Percentiles rank a stretch among this genome's conserved stretches.
These are phyloP conservation scores for Podosphaera aphanis DNA, from an alignment of 2,329 filamentous ascomycete genomes.

Conservation along the genomic window DNA sequence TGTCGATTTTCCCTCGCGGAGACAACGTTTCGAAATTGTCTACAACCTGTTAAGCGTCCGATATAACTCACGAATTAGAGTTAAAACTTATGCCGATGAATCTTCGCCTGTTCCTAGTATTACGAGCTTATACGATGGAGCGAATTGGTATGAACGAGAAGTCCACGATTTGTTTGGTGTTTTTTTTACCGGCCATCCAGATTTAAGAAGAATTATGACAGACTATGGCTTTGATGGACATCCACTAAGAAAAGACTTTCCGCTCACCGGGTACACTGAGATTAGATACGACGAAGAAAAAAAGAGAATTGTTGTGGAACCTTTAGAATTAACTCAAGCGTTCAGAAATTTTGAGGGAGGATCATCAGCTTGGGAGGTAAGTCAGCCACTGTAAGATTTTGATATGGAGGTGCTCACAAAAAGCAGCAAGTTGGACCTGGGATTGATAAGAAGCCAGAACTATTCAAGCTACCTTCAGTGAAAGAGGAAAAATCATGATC, in stretches of 20 bases:
- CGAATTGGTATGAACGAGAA: constrained; percentile 97
- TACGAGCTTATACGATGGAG: constrained; percentile 69
- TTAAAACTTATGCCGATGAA: constrained; percentile 98
- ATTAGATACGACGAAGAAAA: constrained; percentile 97
- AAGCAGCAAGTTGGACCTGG: constrained; percentile 48
- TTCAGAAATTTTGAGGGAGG: constrained; percentile 97
- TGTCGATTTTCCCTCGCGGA: constrained; percentile 84
- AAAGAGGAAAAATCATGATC: constrained; percentile 25
- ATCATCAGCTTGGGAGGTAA: constrained; percentile 45
- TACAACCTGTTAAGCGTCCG: constrained; percentile 93
- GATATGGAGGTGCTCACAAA: constrained; percentile 6
- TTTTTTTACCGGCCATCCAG: constrained; percentile 87
- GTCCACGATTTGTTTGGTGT: constrained; percentile 95
- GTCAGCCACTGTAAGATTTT: constrained; percentile 14
- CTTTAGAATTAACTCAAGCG: constrained; percentile 88
- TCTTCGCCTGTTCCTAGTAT: constrained; percentile 79
- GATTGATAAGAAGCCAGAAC: constrained; percentile 56
- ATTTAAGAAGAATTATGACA: constrained; percentile 93
- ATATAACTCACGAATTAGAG: constrained; percentile 86
- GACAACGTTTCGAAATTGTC: constrained; percentile 90
- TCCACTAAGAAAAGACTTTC: constrained; percentile 92
- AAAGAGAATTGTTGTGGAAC: constrained; percentile 97
- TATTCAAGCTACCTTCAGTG: constrained; percentile 82
- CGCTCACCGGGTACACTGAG: constrained; percentile 92
- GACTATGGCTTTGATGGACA: constrained; percentile 98